phyloP scores from a whole-genome alignment of 169 alveolate genomes.

The Neospora caninum region DNA sequence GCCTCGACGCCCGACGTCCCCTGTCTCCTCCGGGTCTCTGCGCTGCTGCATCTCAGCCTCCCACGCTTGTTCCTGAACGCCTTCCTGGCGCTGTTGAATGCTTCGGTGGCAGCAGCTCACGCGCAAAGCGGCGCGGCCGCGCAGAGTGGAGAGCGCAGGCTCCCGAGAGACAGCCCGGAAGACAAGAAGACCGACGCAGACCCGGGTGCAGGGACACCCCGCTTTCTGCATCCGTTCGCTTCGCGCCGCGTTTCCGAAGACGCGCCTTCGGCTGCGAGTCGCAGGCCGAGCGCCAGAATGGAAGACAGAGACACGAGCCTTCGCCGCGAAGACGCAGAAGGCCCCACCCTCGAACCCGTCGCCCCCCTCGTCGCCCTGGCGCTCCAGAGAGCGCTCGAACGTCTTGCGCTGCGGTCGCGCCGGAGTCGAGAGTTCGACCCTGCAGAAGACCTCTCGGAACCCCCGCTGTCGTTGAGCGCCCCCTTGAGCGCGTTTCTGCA shows the following conservation, averaged over 20 bases:
- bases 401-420: not conserved
- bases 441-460: no score
- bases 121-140: not conserved
- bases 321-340: not conserved
- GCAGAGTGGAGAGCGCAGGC: no score
- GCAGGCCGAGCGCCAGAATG: not conserved
- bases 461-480: not conserved
- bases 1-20: not conserved
- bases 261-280: not conserved
- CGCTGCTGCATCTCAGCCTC: not conserved
- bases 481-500: conserved; percentile 1
- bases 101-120: conserved; percentile 7
- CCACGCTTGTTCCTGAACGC: not conserved
- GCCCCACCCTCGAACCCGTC: not conserved
- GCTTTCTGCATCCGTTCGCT: not conserved
- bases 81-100: not conserved
- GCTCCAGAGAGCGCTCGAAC: not conserved
- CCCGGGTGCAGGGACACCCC: not conserved
- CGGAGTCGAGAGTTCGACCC: no score
- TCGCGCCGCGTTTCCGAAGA: not conserved
- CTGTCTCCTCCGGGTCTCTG: not conserved
- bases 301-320: not conserved
- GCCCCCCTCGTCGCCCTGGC: not conserved
- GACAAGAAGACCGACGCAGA: not conserved
- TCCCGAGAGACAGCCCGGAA: not conserved